Conservation (phyloP, 192 early-diverging fungal species). For the Lobulomyces angularis region DNA sequence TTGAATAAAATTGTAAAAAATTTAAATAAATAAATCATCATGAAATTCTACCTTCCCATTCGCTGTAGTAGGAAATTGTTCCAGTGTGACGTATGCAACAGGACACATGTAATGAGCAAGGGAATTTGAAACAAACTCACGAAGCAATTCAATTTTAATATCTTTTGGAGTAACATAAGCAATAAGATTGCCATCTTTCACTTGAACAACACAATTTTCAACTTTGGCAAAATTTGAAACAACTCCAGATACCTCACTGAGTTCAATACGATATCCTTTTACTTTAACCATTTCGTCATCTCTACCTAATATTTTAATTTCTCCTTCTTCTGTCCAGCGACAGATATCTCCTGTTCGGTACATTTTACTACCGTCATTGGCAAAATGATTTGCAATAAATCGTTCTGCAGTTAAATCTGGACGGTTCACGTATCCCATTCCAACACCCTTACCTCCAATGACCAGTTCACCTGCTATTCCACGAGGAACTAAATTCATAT, state of each 20-base stretch:
- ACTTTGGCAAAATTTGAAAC: constrained; percentile 12
- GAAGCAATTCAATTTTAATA: constrained; percentile 1
- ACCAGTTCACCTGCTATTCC: constrained; percentile 13
- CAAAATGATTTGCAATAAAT: constrained; percentile 6
- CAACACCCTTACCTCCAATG: constrained; percentile 12
- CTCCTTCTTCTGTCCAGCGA: constrained; percentile 12
- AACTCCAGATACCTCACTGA: constrained; percentile 14
- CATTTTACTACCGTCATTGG: constrained; percentile 5
- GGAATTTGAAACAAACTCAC: not conserved
- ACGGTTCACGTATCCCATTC: constrained; percentile 14
- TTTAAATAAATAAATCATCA: too few species aligned
- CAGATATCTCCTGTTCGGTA: constrained; percentile 22
- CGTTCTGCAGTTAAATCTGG: constrained; percentile 8
- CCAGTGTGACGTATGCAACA: constrained; percentile 5
- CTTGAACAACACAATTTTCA: constrained; percentile 9
- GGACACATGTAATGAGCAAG: constrained; percentile 26
- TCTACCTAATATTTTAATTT: constrained; percentile 18
- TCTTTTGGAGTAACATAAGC: constrained; percentile 13
- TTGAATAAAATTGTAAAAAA: too few species aligned
- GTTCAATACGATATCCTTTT: constrained; percentile 20
- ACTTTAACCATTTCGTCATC: constrained; percentile 26
- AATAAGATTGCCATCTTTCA: constrained; percentile 13
- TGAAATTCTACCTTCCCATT: constrained; percentile 22
- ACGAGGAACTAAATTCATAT: not conserved
- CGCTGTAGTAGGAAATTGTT: constrained; percentile 13